Conservation (phyloP, 306 rosid species). For the Gynostemma pentaphyllum region DNA sequence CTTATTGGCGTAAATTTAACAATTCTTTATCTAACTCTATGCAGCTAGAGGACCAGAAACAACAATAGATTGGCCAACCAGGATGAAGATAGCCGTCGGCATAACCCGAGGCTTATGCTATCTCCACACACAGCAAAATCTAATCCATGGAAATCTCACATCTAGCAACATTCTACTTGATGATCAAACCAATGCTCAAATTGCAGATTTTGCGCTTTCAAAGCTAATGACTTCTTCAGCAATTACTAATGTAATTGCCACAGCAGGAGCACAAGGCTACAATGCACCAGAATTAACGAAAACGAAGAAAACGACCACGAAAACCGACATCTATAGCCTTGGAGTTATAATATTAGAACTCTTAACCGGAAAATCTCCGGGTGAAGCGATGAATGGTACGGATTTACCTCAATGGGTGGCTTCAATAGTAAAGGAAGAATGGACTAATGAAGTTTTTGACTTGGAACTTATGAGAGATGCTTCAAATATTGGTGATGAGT, state of each 20-base stretch:
- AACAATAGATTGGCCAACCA: slow-evolving; percentile 61
- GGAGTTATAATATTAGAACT: slow-evolving; percentile 92
- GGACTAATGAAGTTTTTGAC: slow-evolving; percentile 94
- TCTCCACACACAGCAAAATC: slow-evolving; percentile 64
- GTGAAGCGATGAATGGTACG: slow-evolving; percentile 69
- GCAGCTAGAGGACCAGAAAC: slow-evolving; percentile 71
- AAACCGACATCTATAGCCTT: slow-evolving; percentile 82
- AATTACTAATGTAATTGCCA: slow-evolving; percentile 68
- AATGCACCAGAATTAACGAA: slow-evolving; percentile 81
- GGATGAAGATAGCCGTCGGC: slow-evolving; percentile 73
- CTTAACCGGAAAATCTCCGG: slow-evolving; percentile 85
- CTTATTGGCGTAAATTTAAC: slow-evolving; percentile 6
- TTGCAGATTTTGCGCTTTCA: slow-evolving; percentile 77
- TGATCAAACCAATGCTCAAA: slow-evolving; percentile 37
- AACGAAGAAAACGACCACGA: slow-evolving; percentile 69
- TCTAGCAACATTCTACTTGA: slow-evolving; percentile 71
- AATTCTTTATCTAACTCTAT: neutral
- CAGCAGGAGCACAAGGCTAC: slow-evolving; percentile 81
- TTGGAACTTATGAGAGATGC: slow-evolving; percentile 82
- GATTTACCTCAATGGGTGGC: slow-evolving; percentile 99
- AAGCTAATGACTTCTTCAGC: slow-evolving; percentile 81
- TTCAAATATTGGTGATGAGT: slow-evolving; percentile 58
- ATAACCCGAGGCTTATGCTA: slow-evolving; percentile 53
- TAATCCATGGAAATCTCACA: slow-evolving; percentile 76
- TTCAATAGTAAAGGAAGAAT: slow-evolving; percentile 90